Evolutionary conservation across 2,329 filamentous ascomycete genomes (phyloP), one percentile per base, ranked within the genome.

Genomic region (Fusarium nodosum): DNA sequence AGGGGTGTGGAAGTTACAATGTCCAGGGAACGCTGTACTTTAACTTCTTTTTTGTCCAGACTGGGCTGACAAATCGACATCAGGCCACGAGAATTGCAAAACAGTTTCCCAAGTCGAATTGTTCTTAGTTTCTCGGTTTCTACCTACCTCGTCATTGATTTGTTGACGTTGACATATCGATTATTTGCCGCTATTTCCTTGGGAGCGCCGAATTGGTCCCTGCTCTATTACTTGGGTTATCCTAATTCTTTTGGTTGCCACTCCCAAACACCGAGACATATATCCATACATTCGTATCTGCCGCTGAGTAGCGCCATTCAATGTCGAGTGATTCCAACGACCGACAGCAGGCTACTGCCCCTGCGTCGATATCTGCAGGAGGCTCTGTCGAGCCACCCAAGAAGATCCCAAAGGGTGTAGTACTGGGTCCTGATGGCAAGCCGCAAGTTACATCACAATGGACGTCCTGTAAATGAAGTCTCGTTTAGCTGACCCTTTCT

Each of bases 351-450:
- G 63, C 72, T 48, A 45, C 74, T 46, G 56, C 72, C 48, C 64
- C 65, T 53, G 69, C 60, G 33, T 54, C 63, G n/a, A 64, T 60
- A 28, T 50, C 51, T 24, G 44, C 56, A 51, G 61, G 73, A 75
- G 57, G 64, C 64, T 69, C 69, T 54, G 69, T 72, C 24, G 79
- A 79, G 63, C 72, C 77, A 50, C 80, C 85, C 28, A 86, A 86
- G 75, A 87, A 84, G 74, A 80, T 91, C 31, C 87, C 91, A 18
- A 92, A 91, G 75, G 91, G 92, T 68, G 84, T 95, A 4, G 86
- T 95, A 38, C 81, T 95, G 36, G 93, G 90, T 46, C 91, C 91
- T 68, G 92, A 96, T 81, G 93, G 93, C 58, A 96, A 96, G 80
- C 93, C 93, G 93, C 95, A 81, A 83, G 91, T 81, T 54, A 60